Evolutionary conservation across 352 stramenopile genomes (phyloP).

Genomic region (Globisporangium polare): DNA sequence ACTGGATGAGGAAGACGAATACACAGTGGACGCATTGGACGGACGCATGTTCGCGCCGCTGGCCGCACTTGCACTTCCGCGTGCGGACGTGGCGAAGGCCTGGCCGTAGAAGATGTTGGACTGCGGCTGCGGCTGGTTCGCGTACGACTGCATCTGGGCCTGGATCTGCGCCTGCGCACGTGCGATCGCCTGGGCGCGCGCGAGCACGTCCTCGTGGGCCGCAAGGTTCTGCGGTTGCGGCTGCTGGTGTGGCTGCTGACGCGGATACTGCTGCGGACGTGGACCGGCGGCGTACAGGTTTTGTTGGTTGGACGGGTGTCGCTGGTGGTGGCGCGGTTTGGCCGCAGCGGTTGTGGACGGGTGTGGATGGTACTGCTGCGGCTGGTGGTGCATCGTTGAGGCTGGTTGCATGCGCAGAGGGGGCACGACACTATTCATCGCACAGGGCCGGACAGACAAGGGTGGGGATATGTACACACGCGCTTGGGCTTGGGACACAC

Average conservation of each 20-base stretch:
- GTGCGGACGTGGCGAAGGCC: constrained; percentile 7
- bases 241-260: neutral
- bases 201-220: constrained; percentile 20
- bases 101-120: constrained; percentile 13
- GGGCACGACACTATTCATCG: constrained; percentile 21
- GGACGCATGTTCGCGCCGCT: neutral
- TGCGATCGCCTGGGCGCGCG: constrained; percentile 25
- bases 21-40: constrained; percentile 10
- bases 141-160: constrained; percentile 34
- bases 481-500: neutral
- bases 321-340: constrained; percentile 2
- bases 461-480: neutral
- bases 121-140: constrained; percentile 9
- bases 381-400: constrained; percentile 13
- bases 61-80: neutral
- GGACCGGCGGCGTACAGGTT: neutral
- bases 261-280: neutral
- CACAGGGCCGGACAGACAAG: neutral
- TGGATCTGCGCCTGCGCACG: constrained; percentile 28
- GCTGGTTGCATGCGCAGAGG: constrained; percentile 14
- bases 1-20: constrained; percentile 7
- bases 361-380: neutral
- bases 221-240: neutral
- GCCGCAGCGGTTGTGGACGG: neutral
- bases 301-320: constrained; percentile 8